Evolutionary conservation across 2,329 filamentous ascomycete genomes (phyloP), one percentile per base, ranked within the genome.

Genomic region (Samsoniella hepiali): DNA sequence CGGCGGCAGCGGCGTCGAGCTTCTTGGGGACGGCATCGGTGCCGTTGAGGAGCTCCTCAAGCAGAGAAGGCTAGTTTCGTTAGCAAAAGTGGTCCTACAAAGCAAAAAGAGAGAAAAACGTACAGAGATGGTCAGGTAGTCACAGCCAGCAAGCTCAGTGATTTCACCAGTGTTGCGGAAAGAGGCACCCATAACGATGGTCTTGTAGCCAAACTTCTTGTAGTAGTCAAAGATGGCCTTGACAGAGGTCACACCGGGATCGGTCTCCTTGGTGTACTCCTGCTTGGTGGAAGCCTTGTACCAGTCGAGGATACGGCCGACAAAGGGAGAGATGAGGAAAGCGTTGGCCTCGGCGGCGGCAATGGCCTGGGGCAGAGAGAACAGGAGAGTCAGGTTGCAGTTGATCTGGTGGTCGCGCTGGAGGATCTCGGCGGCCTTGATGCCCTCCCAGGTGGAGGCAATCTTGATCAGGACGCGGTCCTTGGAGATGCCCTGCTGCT

Each of bases 171-270:
- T 83, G 84, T 90, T 98, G 78, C 95, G 89, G 92, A 99, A 99
- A 47, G 93, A 97, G 71, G 95, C 95, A 75, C 95, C 95, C 95
- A 99, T 99, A 81, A 99, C 95, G 73, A 98, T 97, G 79, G 95
- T 99, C 74, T 96, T 97, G 89, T 99, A 97, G 79, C 91, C 92
- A 79, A 83, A 91, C 87, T 98, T 98, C 91, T 99, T 99, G 90
- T 99, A 99, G 91, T 99, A 99, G 88, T 99, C 95, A 88, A 90
- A 99, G 84, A 99, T 99, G 79, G 74, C 76, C 85, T 94, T 86
- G 75, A 99, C 95, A 69, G 90, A 94, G 83, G 91, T 86, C 79
- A 99, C 95, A 84, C 95, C 95, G 64, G 95, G 95, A 84, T 99
- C 95, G 78, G 96, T 91, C 79, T 91, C 82, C 78, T 92, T 86